phyloP scores from a whole-genome alignment of 2,329 filamentous ascomycete genomes.

The Fusarium incarnatum region DNA sequence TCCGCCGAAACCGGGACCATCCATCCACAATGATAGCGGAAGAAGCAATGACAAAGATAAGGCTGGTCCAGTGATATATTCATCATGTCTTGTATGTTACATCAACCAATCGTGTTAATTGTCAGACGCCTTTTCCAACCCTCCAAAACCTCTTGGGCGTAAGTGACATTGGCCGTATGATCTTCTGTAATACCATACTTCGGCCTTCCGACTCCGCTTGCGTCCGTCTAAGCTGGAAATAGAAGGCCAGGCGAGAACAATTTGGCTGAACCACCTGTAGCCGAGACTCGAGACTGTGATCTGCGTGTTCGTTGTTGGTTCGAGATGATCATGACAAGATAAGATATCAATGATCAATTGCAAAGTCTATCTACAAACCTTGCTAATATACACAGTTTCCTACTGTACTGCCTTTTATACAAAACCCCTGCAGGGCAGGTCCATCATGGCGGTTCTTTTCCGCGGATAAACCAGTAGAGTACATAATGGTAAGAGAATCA shows the following conservation, averaged over 20 bases:
- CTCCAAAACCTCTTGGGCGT: conserved; percentile 20
- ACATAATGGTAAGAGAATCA: not conserved
- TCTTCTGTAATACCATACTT: conserved; percentile 3
- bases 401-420: not conserved
- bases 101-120: conserved; percentile 10
- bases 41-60: conserved; percentile 18
- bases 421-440: not conserved
- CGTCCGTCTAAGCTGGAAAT: conserved; percentile 11
- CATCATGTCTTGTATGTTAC: not conserved
- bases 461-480: not conserved
- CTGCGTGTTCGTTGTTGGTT: not conserved
- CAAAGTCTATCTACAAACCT: conserved; percentile 5
- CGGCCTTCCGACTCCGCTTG: conserved; percentile 26
- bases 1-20: conserved; percentile 21
- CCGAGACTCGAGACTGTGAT: conserved; percentile 6
- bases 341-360: not conserved
- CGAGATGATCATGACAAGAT: not conserved
- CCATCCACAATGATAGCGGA: not conserved
- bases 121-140: not conserved
- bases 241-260: conserved; percentile 31
- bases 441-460: not conserved
- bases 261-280: conserved; percentile 2
- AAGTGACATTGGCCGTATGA: conserved; percentile 25
- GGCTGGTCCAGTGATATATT: not conserved
- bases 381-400: conserved; percentile 22